These are phyloP conservation scores for Beauveria rudraprayagi DNA, from an alignment of 2,329 filamentous ascomycete species.

Conservation along the genomic window DNA sequence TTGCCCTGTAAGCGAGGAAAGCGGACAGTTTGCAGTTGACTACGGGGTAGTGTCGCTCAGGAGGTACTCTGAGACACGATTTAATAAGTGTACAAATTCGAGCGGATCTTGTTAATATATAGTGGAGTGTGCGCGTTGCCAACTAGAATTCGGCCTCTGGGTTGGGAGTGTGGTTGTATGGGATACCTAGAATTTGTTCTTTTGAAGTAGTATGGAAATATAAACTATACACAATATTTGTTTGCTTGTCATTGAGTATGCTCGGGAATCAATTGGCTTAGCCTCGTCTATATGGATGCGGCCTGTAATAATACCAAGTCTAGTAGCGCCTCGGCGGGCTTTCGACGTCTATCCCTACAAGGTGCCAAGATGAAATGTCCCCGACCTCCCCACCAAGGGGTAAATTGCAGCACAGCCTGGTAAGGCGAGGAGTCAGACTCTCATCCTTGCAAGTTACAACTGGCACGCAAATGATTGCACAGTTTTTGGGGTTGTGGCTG, in stretches of 20 bases:
- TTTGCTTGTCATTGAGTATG: background rate
- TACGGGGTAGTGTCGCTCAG: background rate
- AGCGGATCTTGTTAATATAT: constrained; percentile 10
- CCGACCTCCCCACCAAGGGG: too few relatives aligned
- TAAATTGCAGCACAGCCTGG: too few relatives aligned
- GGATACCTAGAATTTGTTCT: constrained; percentile 2
- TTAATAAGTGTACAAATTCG: constrained; percentile 12
- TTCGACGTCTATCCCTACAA: too few relatives aligned
- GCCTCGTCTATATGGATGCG: too few relatives aligned
- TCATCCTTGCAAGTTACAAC: too few relatives aligned
- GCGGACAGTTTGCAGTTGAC: background rate
- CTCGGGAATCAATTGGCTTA: too few relatives aligned
- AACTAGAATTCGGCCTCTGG: background rate
- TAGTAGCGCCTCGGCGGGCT: too few relatives aligned
- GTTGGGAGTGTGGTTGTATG: constrained; percentile 5
- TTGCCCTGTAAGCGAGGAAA: constrained; percentile 20
- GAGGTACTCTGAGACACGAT: background rate
- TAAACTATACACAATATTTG: background rate
- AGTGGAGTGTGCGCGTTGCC: background rate
- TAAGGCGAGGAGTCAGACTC: too few relatives aligned
- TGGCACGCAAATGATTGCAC: too few relatives aligned
- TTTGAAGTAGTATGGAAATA: constrained; percentile 1
- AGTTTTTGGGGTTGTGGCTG: too few relatives aligned
- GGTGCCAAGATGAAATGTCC: too few relatives aligned
- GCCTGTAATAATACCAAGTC: too few relatives aligned